phyloP scores from a whole-genome alignment of 2,329 filamentous ascomycete genomes.

The Curvularia lunata region DNA sequence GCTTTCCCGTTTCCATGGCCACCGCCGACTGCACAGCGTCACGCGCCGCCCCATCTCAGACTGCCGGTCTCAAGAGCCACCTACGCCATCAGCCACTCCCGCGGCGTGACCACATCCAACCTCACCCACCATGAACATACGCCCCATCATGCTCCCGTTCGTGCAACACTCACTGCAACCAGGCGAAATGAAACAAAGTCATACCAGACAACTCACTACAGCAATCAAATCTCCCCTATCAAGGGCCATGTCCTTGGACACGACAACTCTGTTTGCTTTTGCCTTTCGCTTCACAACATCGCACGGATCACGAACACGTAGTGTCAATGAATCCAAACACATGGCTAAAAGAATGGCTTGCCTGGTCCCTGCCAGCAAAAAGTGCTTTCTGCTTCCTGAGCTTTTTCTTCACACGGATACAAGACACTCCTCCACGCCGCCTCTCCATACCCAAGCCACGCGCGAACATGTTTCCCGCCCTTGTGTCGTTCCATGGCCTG shows the following conservation, averaged over 20 bases:
- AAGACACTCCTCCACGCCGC: neutral
- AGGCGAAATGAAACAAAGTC: slow-evolving; percentile 3
- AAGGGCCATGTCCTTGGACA: neutral
- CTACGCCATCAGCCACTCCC: slow-evolving; percentile 8
- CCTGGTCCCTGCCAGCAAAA: neutral
- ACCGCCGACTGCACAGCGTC: neutral
- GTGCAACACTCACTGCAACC: neutral
- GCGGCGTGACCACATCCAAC: neutral
- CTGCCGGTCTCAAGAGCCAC: slow-evolving; percentile 8
- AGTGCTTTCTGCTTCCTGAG: neutral
- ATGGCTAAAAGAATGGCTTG: neutral
- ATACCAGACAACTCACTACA: neutral
- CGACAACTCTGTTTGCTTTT: neutral
- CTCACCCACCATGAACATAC: neutral
- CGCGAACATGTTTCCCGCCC: slow-evolving; percentile 13
- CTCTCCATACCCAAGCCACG: neutral
- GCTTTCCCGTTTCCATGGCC: neutral
- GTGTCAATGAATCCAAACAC: neutral
- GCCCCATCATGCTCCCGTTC: slow-evolving; percentile 2
- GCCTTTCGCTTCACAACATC: neutral
- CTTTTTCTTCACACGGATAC: neutral
- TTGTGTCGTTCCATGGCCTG: slow-evolving; percentile 34
- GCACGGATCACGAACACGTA: neutral
- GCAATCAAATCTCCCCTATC: neutral
- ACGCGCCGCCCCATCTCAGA: slow-evolving; percentile 10